Percentiles rank a stretch among this genome's conserved stretches.
These are phyloP conservation scores for Globisporangium ultimum DNA, from an alignment of 352 stramenopile species.

Conservation along the genomic window DNA sequence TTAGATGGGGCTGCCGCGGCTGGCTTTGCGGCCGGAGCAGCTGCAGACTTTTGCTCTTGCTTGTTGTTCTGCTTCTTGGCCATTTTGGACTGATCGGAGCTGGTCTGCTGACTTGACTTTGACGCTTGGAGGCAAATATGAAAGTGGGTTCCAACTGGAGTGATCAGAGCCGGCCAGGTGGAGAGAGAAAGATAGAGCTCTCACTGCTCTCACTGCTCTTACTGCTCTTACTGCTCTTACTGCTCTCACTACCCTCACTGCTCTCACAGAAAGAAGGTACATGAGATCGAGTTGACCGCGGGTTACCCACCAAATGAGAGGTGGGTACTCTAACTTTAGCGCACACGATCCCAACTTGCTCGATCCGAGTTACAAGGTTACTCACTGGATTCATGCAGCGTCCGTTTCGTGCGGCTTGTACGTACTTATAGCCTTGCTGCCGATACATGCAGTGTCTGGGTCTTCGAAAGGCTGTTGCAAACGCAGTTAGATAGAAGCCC, in stretches of 20 bases:
- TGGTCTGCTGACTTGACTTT: conserved; percentile 6
- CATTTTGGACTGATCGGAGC: not conserved
- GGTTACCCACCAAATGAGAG: too few species aligned
- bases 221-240: too few species aligned
- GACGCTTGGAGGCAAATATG: not conserved
- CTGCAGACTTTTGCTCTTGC: conserved; percentile 8
- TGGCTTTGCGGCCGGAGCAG: conserved; percentile 3
- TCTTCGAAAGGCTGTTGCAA: not conserved
- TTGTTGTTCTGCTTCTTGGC: conserved; percentile 11
- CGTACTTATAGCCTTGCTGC: conserved; percentile 1
- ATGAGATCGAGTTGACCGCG: too few species aligned
- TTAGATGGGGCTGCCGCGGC: conserved; percentile 9
- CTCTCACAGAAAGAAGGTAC: too few species aligned
- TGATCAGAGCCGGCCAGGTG: not conserved
- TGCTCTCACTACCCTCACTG: too few species aligned
- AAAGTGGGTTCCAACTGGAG: too few species aligned
- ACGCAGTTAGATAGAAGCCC: too few species aligned
- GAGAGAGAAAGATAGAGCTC: not conserved
- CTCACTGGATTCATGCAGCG: too few species aligned
- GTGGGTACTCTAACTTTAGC: too few species aligned
- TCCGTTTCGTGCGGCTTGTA: conserved; percentile 3
- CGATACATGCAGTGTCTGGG: not conserved
- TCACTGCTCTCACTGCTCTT: too few species aligned
- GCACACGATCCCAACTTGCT: too few species aligned
- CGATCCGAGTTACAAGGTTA: too few species aligned